Base-by-base conservation (phyloP, 345 rosid species). In the Eucalyptus cladocalyx region DNA sequence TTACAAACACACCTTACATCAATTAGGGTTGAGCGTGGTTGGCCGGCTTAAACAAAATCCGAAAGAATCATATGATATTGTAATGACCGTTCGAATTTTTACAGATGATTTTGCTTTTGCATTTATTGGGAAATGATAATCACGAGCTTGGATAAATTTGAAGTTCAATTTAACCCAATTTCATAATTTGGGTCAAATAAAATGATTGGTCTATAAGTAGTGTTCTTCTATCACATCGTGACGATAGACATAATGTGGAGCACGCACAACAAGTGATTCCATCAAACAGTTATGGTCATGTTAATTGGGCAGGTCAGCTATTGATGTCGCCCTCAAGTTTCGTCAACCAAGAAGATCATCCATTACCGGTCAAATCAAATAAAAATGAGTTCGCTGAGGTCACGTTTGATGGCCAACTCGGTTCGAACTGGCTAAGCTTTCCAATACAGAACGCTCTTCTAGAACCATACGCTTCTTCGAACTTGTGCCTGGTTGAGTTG, bases 31-130 rank as follows among this genome's bases (percentile, higher is more conserved):
- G 7, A 34, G 45, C 28, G 45, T 5, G 15, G 24, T 18, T 67
- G 80, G 80, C 23, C 2, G 2, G 43, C 13, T 18, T 5, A 69
- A 69, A 69, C 8, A 2, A 69, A 69, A 9, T 11, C 0, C 2
- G 23, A 69, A 69, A 19, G 15, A 72, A 14, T 37, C 81, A 19
- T 72, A 19, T 21, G 8, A 37, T 7, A 19, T 6, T 3, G 8
- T 18, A 72, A 72, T 32, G 40, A 0, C 4, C 11, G 16, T 67
- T 5, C 10, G 4, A 19, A 67, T 67, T 4, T 67, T 32, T 67
- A 32, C 14, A 0, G 0, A 42, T 37, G 45, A 4, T 72, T 19
- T 42, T 21, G 83, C 43, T 72, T 37, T 37, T 0, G 45, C 13
- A 37, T 8, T 23, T 32, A 17, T 32, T 32, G 24, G 11, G 12